Conservation (phyloP, 495 filamentous ascomycete species). For the Xylaria cubensis region DNA sequence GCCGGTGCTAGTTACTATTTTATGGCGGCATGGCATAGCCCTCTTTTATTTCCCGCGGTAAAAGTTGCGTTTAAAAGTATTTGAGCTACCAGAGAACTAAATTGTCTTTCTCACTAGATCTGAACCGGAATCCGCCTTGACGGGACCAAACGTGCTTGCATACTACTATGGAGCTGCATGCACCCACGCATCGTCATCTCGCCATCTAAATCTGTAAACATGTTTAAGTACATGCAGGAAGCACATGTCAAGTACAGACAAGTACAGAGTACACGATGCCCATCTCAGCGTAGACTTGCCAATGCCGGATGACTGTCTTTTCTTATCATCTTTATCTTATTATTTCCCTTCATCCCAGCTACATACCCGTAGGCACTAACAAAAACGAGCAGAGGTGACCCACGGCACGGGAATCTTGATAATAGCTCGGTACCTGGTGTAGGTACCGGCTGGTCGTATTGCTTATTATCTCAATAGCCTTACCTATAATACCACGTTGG, state of each 20-base stretch:
- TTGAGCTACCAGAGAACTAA: neutral
- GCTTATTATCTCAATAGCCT: constrained; percentile 23
- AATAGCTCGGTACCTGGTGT: constrained; percentile 4
- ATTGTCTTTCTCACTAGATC: neutral
- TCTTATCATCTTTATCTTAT: constrained; percentile 5
- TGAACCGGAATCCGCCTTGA: constrained; percentile 13
- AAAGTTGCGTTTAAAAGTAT: neutral
- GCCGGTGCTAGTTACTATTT: constrained; percentile 19
- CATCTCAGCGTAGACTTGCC: neutral
- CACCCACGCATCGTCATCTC: constrained; percentile 6
- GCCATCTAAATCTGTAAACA: constrained; percentile 14
- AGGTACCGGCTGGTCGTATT: constrained; percentile 17
- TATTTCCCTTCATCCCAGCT: neutral
- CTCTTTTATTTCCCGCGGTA: constrained; percentile 8
- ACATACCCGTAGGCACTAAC: neutral
- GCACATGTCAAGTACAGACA: neutral
- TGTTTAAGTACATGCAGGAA: neutral
- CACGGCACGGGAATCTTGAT: neutral
- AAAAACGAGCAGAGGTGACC: neutral
- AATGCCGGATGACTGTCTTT: constrained; percentile 7
- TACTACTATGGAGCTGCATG: constrained; percentile 21
- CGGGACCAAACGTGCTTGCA: constrained; percentile 25
- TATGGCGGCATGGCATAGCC: constrained; percentile 11
- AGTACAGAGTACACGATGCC: neutral
- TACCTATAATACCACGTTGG: constrained; percentile 26